phyloP scores from a whole-genome alignment of 305 asterid genomes.

The Fraxinus platypoda region DNA sequence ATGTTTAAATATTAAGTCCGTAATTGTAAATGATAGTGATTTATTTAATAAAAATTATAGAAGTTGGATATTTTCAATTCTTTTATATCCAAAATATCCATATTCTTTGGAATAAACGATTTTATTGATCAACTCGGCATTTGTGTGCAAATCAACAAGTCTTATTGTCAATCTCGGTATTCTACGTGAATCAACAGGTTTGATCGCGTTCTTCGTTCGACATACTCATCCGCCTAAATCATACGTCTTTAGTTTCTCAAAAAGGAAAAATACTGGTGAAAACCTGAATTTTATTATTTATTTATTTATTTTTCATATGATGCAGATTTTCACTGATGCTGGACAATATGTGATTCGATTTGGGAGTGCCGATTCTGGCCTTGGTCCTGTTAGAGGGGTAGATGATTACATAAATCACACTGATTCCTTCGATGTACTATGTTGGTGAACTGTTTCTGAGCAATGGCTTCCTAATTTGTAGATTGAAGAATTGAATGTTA shows the following conservation, averaged over 20 bases:
- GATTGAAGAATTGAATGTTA: slow-evolving; percentile 72
- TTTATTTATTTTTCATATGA: not conserved
- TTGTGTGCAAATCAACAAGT: not conserved
- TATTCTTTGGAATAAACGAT: not conserved
- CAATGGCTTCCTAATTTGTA: slow-evolving; percentile 29
- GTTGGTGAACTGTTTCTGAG: slow-evolving; percentile 22
- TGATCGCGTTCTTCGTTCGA: not conserved
- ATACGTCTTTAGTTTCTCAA: not conserved
- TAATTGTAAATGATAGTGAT: not conserved
- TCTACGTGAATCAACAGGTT: not conserved
- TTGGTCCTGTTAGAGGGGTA: slow-evolving; percentile 64
- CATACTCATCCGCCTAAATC: not conserved
- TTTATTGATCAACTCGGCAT: not conserved
- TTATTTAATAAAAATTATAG: not conserved
- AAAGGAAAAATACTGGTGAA: not conserved
- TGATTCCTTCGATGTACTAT: not conserved
- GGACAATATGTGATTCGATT: slow-evolving; percentile 95
- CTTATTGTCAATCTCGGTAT: not conserved
- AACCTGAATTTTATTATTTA: not conserved
- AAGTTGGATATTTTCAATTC: not conserved
- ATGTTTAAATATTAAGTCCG: not conserved
- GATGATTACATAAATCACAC: slow-evolving; percentile 21
- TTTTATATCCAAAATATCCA: not conserved
- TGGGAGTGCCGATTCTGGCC: slow-evolving; percentile 61
- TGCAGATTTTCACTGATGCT: slow-evolving; percentile 90